Conservation (phyloP, 179 eudicot species). For the Sideroxylon spinosum region DNA sequence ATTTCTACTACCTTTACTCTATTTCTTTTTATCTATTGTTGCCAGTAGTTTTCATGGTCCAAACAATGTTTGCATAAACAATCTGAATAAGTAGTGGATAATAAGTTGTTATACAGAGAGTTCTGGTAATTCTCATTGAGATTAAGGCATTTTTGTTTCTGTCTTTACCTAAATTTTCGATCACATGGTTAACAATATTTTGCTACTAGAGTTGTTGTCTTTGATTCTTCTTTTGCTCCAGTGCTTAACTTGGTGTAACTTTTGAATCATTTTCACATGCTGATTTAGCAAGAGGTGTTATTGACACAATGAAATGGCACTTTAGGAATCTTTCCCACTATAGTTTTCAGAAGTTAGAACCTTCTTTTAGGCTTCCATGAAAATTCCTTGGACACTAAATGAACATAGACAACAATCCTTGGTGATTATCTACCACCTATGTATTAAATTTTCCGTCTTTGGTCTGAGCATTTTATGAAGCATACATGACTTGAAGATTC, state of each 20-base stretch:
- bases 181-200: not conserved
- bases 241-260: conserved; percentile 8
- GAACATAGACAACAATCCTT: not conserved
- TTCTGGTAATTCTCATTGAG: conserved; percentile 3
- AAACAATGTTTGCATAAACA: not conserved
- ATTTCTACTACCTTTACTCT: conserved; percentile 23
- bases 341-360: not conserved
- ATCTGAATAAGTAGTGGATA: conserved; percentile 3
- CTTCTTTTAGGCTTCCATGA: not conserved
- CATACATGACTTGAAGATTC: too few species aligned
- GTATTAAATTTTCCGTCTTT: not conserved
- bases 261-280: not conserved
- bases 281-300: not conserved
- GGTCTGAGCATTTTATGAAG: not conserved
- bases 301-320: not conserved
- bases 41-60: not conserved
- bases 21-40: not conserved
- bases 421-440: not conserved
- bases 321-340: not conserved
- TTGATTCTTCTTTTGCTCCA: not conserved
- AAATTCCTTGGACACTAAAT: not conserved
- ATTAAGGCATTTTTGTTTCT: not conserved
- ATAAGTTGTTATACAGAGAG: not conserved
- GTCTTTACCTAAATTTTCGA: not conserved
- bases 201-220: not conserved